A percentile compares a stretch with the other conserved stretches of the same genome.
Conservation (phyloP, 164 flowering plant genomes). For the Echeveria elegans region DNA sequence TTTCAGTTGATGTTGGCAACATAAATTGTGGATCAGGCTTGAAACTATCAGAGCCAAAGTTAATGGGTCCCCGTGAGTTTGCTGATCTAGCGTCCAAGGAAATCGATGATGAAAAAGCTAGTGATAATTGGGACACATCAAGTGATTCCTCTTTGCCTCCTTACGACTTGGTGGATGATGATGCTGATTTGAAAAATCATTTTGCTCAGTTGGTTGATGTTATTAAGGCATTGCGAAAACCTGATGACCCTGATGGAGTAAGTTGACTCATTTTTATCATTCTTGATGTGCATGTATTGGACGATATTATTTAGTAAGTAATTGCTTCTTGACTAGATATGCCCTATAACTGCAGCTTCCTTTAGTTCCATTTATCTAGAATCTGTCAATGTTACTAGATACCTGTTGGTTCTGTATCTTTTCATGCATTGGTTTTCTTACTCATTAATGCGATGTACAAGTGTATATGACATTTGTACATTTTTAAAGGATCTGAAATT, state of each 20-base stretch:
- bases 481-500: background rate
- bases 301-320: background rate
- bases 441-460: background rate
- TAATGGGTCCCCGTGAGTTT: constrained; percentile 78
- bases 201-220: constrained; percentile 81
- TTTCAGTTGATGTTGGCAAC: constrained; percentile 8
- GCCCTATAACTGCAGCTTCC: background rate
- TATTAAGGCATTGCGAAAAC: constrained; percentile 71
- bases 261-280: constrained; percentile 21
- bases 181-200: constrained; percentile 57
- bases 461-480: background rate
- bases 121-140: constrained; percentile 53
- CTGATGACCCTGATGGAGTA: constrained; percentile 94
- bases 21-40: constrained; percentile 24
- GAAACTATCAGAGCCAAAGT: constrained; percentile 23
- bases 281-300: constrained; percentile 17
- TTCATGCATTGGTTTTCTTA: background rate
- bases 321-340: background rate
- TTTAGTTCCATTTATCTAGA: background rate
- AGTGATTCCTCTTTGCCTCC: constrained; percentile 82
- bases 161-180: constrained; percentile 90
- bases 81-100: constrained; percentile 71
- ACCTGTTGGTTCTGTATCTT: background rate
- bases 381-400: background rate
- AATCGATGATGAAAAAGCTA: constrained; percentile 45